phyloP scores from a whole-genome alignment of 2,329 filamentous ascomycete species.

The Aureobasidium lini region DNA sequence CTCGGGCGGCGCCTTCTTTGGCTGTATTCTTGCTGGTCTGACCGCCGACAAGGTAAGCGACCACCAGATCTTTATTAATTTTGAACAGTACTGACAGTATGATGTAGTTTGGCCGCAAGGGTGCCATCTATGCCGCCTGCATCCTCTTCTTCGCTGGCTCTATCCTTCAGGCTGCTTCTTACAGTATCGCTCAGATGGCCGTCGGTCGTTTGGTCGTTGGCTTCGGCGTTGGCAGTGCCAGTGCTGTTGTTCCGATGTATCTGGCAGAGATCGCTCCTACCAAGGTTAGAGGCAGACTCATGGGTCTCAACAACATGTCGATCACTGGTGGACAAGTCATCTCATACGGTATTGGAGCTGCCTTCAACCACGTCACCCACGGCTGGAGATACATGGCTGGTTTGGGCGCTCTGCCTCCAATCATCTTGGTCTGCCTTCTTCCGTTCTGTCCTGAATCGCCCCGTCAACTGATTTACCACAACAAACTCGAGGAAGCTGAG shows the following conservation, averaged over 20 bases:
- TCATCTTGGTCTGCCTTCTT: slow-evolving; percentile 29
- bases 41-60: slow-evolving; percentile 27
- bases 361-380: slow-evolving; percentile 26
- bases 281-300: slow-evolving; percentile 30
- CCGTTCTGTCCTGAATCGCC: slow-evolving; percentile 31
- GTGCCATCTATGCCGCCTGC: slow-evolving; percentile 35
- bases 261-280: slow-evolving; percentile 80
- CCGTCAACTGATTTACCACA: slow-evolving; percentile 33
- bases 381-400: slow-evolving; percentile 30
- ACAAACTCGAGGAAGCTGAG: slow-evolving; percentile 27
- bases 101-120: slow-evolving; percentile 31
- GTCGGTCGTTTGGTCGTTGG: slow-evolving; percentile 42
- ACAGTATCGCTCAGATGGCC: slow-evolving; percentile 35
- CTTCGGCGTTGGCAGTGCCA: slow-evolving; percentile 42
- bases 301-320: slow-evolving; percentile 34
- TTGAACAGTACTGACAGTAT: background rate
- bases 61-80: background rate
- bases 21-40: slow-evolving; percentile 30
- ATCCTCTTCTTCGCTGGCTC: slow-evolving; percentile 34
- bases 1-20: slow-evolving; percentile 31
- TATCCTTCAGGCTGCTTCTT: slow-evolving; percentile 24
- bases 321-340: slow-evolving; percentile 27
- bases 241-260: slow-evolving; percentile 48
- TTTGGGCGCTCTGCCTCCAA: slow-evolving; percentile 30
- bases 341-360: slow-evolving; percentile 28